These are phyloP conservation scores for Acanthamoeba castellanii DNA, from an alignment of 208 protist genomes.

Conservation along the genomic window DNA sequence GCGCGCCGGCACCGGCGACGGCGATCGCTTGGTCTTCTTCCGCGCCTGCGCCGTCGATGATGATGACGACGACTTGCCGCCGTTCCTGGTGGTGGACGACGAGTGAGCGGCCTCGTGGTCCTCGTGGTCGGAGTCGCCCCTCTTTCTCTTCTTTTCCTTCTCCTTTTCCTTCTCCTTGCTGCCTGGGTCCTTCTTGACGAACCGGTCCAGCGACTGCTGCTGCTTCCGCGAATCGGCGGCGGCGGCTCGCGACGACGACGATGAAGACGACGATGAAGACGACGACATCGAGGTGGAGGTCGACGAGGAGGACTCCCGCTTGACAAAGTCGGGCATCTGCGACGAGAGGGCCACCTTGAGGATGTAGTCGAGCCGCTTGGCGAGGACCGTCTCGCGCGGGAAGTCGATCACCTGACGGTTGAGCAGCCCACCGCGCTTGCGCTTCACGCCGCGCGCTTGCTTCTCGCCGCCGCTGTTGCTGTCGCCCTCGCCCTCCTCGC, in stretches of 20 bases:
- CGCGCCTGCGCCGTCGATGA: neutral
- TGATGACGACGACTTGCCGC: neutral
- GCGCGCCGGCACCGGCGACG: neutral
- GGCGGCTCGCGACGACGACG: neutral
- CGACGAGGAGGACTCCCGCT: neutral
- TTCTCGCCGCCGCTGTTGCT: neutral
- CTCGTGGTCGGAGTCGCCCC: neutral
- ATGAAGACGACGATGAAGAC: conserved; percentile 2
- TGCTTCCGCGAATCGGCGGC: neutral
- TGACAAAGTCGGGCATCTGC: conserved; percentile 39
- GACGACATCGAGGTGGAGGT: neutral
- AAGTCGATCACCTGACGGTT: conserved; percentile 58
- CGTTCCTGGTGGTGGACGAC: neutral
- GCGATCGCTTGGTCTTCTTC: conserved; percentile 11
- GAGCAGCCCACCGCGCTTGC: neutral
- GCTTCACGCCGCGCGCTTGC: neutral
- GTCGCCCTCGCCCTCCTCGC: neutral
- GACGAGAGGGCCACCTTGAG: conserved; percentile 56
- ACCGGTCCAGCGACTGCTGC: conserved; percentile 19
- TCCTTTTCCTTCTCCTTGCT: neutral
- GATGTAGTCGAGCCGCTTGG: conserved; percentile 70
- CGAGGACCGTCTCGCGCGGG: conserved; percentile 56
- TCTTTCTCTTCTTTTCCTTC: neutral
- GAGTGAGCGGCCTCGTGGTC: neutral
- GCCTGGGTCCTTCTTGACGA: conserved; percentile 52